A percentile compares a stretch with the other conserved stretches of the same genome.
These are phyloP conservation scores for Albifimbria verrucaria DNA, from an alignment of 2,329 filamentous ascomycete species.

Conservation along the genomic window DNA sequence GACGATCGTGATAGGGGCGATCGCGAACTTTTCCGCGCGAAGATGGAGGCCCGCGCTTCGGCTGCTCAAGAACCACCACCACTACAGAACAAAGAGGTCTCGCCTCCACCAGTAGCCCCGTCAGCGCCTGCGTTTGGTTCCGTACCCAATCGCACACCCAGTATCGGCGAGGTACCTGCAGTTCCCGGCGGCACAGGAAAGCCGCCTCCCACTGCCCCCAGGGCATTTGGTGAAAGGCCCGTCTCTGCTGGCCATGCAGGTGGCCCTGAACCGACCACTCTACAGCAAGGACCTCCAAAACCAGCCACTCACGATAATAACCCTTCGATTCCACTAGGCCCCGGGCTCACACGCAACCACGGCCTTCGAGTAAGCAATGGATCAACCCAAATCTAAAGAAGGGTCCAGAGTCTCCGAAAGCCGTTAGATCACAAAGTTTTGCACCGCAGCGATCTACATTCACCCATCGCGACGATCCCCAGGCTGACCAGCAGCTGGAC, in stretches of 20 bases:
- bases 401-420: conserved; percentile 49
- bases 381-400: conserved; percentile 53
- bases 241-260: conserved; percentile 37
- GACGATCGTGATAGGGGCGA: conserved; percentile 45
- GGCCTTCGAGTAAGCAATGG: conserved; percentile 58
- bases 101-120: conserved; percentile 55
- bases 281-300: conserved; percentile 41
- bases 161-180: conserved; percentile 25
- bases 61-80: conserved; percentile 42
- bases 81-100: conserved; percentile 46
- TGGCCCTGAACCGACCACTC: conserved; percentile 27
- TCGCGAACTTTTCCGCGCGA: conserved; percentile 45
- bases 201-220: conserved; percentile 50
- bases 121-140: conserved; percentile 58
- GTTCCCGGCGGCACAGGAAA: conserved; percentile 36
- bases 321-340: conserved; percentile 52
- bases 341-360: conserved; percentile 44
- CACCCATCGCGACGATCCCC: conserved; percentile 32
- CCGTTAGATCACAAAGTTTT: conserved; percentile 48
- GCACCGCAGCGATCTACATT: conserved; percentile 36
- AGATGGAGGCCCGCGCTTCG: conserved; percentile 46
- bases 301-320: conserved; percentile 33
- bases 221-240: conserved; percentile 50
- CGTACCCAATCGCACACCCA: conserved; percentile 44
- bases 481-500: conserved; percentile 35